phyloP scores from a whole-genome alignment of 2,329 filamentous ascomycete genomes.

The Aquanectria penicillioides region DNA sequence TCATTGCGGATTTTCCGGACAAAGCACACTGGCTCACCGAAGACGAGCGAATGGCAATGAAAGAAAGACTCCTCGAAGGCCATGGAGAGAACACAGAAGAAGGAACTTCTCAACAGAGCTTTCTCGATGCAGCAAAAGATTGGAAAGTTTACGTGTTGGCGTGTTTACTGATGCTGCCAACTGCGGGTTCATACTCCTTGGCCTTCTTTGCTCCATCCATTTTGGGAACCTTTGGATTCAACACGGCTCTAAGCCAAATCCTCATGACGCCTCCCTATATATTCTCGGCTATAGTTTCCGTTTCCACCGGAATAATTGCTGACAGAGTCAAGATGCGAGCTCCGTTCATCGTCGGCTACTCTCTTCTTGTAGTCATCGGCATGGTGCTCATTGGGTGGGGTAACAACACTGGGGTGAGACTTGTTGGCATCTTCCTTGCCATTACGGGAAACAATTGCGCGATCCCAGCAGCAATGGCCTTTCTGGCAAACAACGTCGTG shows the following conservation, averaged over 20 bases:
- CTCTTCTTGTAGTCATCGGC: background rate
- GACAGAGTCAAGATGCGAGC: background rate
- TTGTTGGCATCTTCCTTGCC: background rate
- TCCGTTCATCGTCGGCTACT: background rate
- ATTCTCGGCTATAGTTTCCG: background rate
- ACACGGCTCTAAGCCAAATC: background rate
- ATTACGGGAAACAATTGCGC: background rate
- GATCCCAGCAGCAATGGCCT: background rate
- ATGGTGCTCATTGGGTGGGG: background rate
- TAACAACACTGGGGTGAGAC: background rate
- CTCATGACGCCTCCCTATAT: background rate
- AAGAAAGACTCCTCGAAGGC: background rate
- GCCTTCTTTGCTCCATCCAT: background rate
- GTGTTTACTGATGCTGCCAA: background rate
- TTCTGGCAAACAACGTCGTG: background rate
- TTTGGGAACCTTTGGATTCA: background rate
- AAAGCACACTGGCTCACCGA: background rate
- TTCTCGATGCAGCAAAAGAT: background rate
- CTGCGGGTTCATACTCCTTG: background rate
- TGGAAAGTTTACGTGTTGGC: slow-evolving; percentile 1
- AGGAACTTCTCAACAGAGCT: background rate
- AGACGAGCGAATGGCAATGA: background rate
- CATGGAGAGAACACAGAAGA: background rate
- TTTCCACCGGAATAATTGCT: background rate
- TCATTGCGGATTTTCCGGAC: background rate